A percentile compares a stretch with the other conserved stretches of the same genome.
Conservation (phyloP, 768 basidiomycete genomes). For the Fomitopsis pulvina region DNA sequence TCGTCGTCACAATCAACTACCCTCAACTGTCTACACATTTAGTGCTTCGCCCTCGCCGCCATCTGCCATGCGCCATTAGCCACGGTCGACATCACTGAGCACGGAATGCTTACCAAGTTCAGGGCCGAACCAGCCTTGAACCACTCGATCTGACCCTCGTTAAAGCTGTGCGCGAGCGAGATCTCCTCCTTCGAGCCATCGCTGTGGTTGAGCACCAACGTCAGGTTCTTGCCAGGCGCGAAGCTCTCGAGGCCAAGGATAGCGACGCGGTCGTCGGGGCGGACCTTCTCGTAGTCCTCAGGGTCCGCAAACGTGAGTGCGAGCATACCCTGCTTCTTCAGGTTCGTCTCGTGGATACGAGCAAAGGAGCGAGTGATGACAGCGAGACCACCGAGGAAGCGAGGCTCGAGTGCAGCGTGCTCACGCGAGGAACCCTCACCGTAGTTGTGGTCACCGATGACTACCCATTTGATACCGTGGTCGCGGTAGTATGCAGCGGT, state of each 20-base stretch:
- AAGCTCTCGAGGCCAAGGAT: slow-evolving; percentile 87
- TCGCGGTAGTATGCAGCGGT: slow-evolving; percentile 87
- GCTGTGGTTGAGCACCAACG: slow-evolving; percentile 72
- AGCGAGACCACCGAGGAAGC: slow-evolving; percentile 91
- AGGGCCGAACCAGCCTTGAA: slow-evolving; percentile 97
- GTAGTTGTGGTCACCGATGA: slow-evolving; percentile 93
- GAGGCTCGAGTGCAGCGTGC: slow-evolving; percentile 94
- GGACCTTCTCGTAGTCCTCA: slow-evolving; percentile 91
- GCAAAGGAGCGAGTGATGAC: slow-evolving; percentile 97
- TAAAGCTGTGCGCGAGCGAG: slow-evolving; percentile 86
- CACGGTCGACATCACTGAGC: not conserved
- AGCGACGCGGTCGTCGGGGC: slow-evolving; percentile 81
- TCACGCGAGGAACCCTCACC: slow-evolving; percentile 98
- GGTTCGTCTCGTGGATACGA: slow-evolving; percentile 95
- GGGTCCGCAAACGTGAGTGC: slow-evolving; percentile 89
- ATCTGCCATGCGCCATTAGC: slow-evolving; percentile 34
- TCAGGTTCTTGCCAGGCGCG: slow-evolving; percentile 88
- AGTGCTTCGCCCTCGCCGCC: slow-evolving; percentile 54
- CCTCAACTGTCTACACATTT: not conserved
- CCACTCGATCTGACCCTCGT: slow-evolving; percentile 96
- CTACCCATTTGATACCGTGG: slow-evolving; percentile 91
- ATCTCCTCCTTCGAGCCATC: slow-evolving; percentile 78
- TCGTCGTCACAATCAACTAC: not conserved
- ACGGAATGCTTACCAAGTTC: slow-evolving; percentile 56
- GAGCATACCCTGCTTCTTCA: slow-evolving; percentile 99